These are phyloP conservation scores for Vanilla planifolia DNA, from an alignment of 106 monocot species.

Conservation along the genomic window DNA sequence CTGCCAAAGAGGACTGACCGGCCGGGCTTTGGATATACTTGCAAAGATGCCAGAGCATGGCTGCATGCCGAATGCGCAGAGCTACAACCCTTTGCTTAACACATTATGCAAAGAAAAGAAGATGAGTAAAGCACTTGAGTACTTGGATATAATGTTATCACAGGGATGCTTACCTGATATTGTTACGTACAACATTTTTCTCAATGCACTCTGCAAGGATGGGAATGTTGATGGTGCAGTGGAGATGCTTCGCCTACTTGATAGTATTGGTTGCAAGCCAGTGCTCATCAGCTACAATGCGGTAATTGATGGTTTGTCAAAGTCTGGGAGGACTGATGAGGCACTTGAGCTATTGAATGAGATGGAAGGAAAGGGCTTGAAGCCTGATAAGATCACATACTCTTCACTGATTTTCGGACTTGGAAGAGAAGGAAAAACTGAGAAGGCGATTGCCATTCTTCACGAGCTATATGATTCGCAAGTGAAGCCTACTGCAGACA, in stretches of 20 bases:
- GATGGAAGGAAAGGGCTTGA: conserved; percentile 60
- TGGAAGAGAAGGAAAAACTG: conserved; percentile 65
- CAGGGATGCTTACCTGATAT: conserved; percentile 80
- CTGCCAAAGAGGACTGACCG: conserved; percentile 67
- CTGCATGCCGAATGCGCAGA: conserved; percentile 69
- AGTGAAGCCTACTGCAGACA: conserved; percentile 41
- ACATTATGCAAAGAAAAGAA: conserved; percentile 77
- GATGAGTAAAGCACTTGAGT: conserved; percentile 71
- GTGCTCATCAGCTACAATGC: conserved; percentile 76
- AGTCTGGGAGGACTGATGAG: conserved; percentile 37
- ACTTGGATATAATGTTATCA: conserved; percentile 67
- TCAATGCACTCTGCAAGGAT: conserved; percentile 75
- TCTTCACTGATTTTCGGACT: conserved; percentile 66
- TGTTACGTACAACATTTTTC: conserved; percentile 75
- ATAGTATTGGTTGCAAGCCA: conserved; percentile 59
- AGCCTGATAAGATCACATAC: conserved; percentile 74
- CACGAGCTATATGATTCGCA: conserved; percentile 42
- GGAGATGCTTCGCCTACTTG: conserved; percentile 57
- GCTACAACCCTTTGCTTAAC: conserved; percentile 80
- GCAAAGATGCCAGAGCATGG: conserved; percentile 70
- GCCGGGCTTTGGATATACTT: conserved; percentile 48
- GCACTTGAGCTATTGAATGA: conserved; percentile 60
- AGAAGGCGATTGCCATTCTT: conserved; percentile 57
- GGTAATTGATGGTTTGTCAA: conserved; percentile 75
- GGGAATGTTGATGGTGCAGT: conserved; percentile 71